Base-by-base conservation (phyloP, 805 yeast genomes). In the Metschnikowia peoriensis region DNA sequence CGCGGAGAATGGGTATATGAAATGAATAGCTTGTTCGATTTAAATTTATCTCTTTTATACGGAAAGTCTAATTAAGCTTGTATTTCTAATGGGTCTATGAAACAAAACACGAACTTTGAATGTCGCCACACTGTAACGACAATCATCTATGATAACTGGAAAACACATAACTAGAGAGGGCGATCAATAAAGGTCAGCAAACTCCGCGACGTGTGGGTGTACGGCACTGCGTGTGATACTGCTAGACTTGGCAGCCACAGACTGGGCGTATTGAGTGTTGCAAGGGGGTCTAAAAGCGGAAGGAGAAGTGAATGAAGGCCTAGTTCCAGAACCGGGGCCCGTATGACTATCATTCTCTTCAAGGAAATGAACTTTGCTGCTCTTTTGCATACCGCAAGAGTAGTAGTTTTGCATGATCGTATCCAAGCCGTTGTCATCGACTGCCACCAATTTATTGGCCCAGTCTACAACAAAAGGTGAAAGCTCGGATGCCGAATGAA, bases 1-100 rank as follows among this genome's bases (percentile, higher is more conserved):
- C 92, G 44, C 85, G 84, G 67, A 80, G 99, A 69, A 94, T 94
- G 96, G 94, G 92, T 0, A 73, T 78, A 12, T 47, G 37, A 37
- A 38, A 47, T 32, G 22, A 22, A 32, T 32, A 32, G 35, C 6
- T 12, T 32, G 35, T 32, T 32, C 14, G 3, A 32, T 10, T 32
- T 9, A 32, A 15, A 47, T 4, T 6, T 40, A 38, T 28, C 7
- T 22, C 22, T 22, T 22, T 22, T 7, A 16, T 14, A 14, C 14
- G 16, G 15, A 42, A 42, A 28, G 37, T 27, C 29, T 15, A 12
- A 34, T 11, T n/a, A 37, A 44, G 41, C 27, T 35, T 37, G 41
- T 35, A 44, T 35, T 37, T 43, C 16, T 42, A 17, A 3, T 28
- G 47, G 10, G 34, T 47, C 45, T 47, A 47, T 47, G 12, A 47